Conservation (phyloP, 139 green algal genomes). For the Chlamydomonas asymmetrica region DNA sequence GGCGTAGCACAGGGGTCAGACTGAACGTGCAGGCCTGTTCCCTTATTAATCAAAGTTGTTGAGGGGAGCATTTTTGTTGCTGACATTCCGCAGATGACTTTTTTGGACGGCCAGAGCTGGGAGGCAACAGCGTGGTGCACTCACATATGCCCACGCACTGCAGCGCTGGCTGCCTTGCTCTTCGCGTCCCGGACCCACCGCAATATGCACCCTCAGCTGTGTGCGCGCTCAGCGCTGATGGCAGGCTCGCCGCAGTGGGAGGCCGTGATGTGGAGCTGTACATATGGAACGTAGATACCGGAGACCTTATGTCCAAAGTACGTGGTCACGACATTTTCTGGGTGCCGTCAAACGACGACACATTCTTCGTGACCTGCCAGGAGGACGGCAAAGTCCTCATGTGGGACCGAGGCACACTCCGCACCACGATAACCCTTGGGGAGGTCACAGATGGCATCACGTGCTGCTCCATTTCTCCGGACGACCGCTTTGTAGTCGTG, state of each 20-base stretch:
- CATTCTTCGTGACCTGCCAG: conserved; percentile 51
- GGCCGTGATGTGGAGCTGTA: conserved; percentile 49
- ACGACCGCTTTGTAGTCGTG: conserved; percentile 44
- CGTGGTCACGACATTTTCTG: conserved; percentile 49
- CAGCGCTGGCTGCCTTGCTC: conserved; percentile 29
- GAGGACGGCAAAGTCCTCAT: conserved; percentile 46
- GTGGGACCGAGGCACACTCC: conserved; percentile 32
- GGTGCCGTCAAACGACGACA: conserved; percentile 37
- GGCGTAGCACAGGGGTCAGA: not conserved
- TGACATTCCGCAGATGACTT: conserved; percentile 24
- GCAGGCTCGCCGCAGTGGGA: conserved; percentile 43
- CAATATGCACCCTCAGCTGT: conserved; percentile 34
- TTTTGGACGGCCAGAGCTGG: conserved; percentile 16
- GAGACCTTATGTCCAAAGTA: conserved; percentile 38
- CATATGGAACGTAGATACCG: conserved; percentile 43
- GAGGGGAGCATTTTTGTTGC: not conserved
- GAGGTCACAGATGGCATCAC: conserved; percentile 33
- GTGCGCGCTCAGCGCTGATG: conserved; percentile 42
- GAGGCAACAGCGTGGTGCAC: conserved; percentile 6
- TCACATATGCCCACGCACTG: conserved; percentile 20
- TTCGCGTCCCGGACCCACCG: conserved; percentile 45
- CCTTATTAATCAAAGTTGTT: not conserved
- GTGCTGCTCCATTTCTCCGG: conserved; percentile 34
- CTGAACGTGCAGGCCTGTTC: too few relatives aligned
- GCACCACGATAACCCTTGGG: conserved; percentile 18